phyloP scores from a whole-genome alignment of 1,284 basidiomycete species.

The Sanghuangporus baumii region DNA sequence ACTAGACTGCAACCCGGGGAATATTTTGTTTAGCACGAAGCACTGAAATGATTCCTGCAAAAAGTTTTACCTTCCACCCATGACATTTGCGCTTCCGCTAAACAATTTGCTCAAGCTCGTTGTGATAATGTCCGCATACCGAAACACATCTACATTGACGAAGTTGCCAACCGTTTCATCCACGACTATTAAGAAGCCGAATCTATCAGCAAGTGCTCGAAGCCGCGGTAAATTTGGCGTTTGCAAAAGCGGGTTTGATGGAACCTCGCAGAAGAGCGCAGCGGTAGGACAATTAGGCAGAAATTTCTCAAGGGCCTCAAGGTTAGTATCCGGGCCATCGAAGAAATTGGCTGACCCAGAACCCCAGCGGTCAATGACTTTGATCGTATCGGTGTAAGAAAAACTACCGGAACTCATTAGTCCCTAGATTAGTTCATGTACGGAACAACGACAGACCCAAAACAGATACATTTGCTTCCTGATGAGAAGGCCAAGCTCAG shows the following conservation, averaged over 20 bases:
- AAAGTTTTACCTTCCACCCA: slow-evolving; percentile 84
- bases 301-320: slow-evolving; percentile 66
- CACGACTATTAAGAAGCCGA: slow-evolving; percentile 85
- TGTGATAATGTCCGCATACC: slow-evolving; percentile 88
- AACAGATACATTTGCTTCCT: slow-evolving; percentile 77
- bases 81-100: slow-evolving; percentile 92
- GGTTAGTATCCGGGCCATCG: slow-evolving; percentile 69
- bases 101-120: slow-evolving; percentile 95
- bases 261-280: slow-evolving; percentile 81
- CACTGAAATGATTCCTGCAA: not conserved
- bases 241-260: slow-evolving; percentile 89
- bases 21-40: not conserved
- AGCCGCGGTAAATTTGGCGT: slow-evolving; percentile 76
- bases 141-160: slow-evolving; percentile 89
- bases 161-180: slow-evolving; percentile 98
- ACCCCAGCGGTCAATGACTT: slow-evolving; percentile 95
- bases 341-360: slow-evolving; percentile 91
- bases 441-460: slow-evolving; percentile 42
- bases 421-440: not conserved
- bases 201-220: slow-evolving; percentile 78
- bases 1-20: slow-evolving; percentile 54
- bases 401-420: slow-evolving; percentile 45
- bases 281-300: slow-evolving; percentile 48
- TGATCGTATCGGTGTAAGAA: slow-evolving; percentile 96
- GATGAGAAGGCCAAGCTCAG: slow-evolving; percentile 43